Conservation (phyloP, 352 stramenopile genomes). For the Phytophthora boehmeriae region DNA sequence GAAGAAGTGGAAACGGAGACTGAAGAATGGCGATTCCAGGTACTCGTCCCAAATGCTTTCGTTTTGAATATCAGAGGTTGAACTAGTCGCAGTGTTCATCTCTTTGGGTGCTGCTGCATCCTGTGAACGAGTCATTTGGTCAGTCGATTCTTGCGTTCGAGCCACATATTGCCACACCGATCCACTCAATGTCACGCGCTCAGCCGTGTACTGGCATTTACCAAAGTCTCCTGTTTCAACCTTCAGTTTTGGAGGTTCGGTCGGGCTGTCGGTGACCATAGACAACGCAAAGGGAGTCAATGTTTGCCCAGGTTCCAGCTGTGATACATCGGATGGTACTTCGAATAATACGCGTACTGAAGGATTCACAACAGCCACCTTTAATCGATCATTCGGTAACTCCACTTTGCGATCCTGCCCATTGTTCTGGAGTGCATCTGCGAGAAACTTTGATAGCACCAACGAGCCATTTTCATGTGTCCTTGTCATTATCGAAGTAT, state of each 20-base stretch:
- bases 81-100: background rate
- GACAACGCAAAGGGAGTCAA: constrained; percentile 62
- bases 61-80: constrained; percentile 2
- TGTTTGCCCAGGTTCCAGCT: constrained; percentile 40
- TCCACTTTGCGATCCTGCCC: constrained; percentile 5
- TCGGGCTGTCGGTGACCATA: constrained; percentile 47
- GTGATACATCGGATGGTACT: constrained; percentile 47
- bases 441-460: constrained; percentile 62
- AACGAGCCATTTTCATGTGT: constrained; percentile 66
- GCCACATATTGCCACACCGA: constrained; percentile 57
- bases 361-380: constrained; percentile 67
- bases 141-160: constrained; percentile 33
- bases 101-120: background rate
- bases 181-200: constrained; percentile 55
- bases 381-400: constrained; percentile 50
- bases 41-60: constrained; percentile 67
- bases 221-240: constrained; percentile 70
- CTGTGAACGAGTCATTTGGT: constrained; percentile 7
- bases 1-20: constrained; percentile 72
- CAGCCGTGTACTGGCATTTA: constrained; percentile 73
- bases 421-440: constrained; percentile 20
- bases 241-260: constrained; percentile 45
- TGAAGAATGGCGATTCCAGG: constrained; percentile 68
- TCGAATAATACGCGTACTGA: constrained; percentile 71
- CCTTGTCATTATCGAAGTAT: constrained; percentile 19